Conservation (phyloP, 2,329 filamentous ascomycete species). For the Colletotrichum tanaceti region DNA sequence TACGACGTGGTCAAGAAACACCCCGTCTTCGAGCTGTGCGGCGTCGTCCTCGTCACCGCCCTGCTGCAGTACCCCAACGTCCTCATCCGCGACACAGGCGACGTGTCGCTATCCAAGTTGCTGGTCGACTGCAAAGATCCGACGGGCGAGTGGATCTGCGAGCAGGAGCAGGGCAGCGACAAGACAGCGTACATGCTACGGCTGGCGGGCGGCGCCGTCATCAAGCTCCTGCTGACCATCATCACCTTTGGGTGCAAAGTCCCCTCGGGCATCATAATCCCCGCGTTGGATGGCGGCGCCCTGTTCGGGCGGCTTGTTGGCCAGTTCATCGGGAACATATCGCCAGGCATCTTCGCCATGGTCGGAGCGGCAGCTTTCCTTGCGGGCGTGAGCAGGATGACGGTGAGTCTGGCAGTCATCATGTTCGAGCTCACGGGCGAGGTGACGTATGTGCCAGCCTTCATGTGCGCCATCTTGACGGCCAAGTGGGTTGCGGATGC, state of each 20-base stretch:
- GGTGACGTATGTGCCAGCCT: slow-evolving; percentile 66
- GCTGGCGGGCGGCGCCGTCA: slow-evolving; percentile 63
- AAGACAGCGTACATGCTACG: slow-evolving; percentile 59
- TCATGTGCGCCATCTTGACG: slow-evolving; percentile 69
- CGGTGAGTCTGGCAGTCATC: slow-evolving; percentile 67
- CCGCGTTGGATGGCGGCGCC: slow-evolving; percentile 67
- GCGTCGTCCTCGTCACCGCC: slow-evolving; percentile 65
- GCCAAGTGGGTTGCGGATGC: slow-evolving; percentile 70
- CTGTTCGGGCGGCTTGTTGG: slow-evolving; percentile 67
- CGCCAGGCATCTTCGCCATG: slow-evolving; percentile 71
- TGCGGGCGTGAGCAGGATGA: slow-evolving; percentile 69
- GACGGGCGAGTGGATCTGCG: slow-evolving; percentile 60
- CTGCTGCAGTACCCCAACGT: slow-evolving; percentile 68
- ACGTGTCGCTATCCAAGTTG: slow-evolving; percentile 66
- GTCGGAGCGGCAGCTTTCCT: slow-evolving; percentile 69
- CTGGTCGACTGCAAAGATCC: slow-evolving; percentile 63
- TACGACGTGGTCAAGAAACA: slow-evolving; percentile 64
- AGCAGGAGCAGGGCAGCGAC: slow-evolving; percentile 56
- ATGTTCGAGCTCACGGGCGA: slow-evolving; percentile 72
- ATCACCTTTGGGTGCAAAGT: slow-evolving; percentile 71
- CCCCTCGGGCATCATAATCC: slow-evolving; percentile 70
- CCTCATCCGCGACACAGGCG: slow-evolving; percentile 65
- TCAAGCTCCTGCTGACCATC: slow-evolving; percentile 67
- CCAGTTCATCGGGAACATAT: slow-evolving; percentile 54
- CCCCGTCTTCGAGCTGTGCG: slow-evolving; percentile 66